Evolutionary conservation across 495 filamentous ascomycete genomes (phyloP), one percentile per base, ranked within the genome.

Genomic region (Echria macrotheca): DNA sequence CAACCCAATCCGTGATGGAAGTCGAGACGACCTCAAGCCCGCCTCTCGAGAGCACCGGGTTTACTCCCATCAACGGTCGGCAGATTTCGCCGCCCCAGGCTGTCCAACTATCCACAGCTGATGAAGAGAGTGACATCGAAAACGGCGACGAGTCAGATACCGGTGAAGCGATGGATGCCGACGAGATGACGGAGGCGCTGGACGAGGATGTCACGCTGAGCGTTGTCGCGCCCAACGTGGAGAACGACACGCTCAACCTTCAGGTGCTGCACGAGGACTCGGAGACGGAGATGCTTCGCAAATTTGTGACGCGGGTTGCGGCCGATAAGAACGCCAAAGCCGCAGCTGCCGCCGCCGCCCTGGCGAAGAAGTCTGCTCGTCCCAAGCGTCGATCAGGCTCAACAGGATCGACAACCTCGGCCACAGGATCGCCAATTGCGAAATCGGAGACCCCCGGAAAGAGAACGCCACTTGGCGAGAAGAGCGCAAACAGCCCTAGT

Each of bases 251-350:
- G 4, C 40, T 63, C 4, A 50, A 56, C 4, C 26, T 61, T n/a
- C 58, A 60, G 11, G 51, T 40, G 2, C 33, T 42, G 4, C 60
- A 64, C 14, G 64, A 65, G 11, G 64, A 67, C 28, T 67, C 64
- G 2, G 69, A 74, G 33, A 70, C 69, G 1, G 71, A 74, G 24
- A 63, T 74, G 63, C 59, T 74, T 23, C 56, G 68, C 10, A 66
- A 68, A 32, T 74, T 74, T 54, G 65, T 74, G 25, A 70, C 63
- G 31, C 60, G 69, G 22, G 71, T 74, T 3, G 60, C 67, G 39
- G 71, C 69, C n/a, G 66, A 71, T 58, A 74, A 71, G 53, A 64
- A 51, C 49, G 58, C 60, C 33, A 61, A 61, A 45, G 58, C 65
- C 17, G 64, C 67, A 7, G 59, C 64, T 3, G 59, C 64, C 3